Conservation (phyloP, 306 rosid genomes). For the Myrica gale region DNA sequence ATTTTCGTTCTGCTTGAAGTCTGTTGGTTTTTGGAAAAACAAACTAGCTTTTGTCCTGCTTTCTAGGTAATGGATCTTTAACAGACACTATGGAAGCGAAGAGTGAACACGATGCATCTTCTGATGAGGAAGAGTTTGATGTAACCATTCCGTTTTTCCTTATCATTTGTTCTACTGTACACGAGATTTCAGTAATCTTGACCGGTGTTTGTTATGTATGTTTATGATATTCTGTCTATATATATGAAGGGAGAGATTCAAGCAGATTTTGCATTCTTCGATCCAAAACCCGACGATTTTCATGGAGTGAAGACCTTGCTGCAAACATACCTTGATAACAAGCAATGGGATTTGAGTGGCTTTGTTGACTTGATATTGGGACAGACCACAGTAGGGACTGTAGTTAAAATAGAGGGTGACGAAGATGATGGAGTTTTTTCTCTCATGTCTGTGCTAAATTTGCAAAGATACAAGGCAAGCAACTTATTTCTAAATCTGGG, state of each 20-base stretch:
- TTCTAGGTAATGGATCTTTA: constrained; percentile 38
- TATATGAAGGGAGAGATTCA: constrained; percentile 59
- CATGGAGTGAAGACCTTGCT: constrained; percentile 87
- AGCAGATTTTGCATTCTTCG: constrained; percentile 83
- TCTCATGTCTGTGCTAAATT: constrained; percentile 66
- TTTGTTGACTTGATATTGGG: constrained; percentile 66
- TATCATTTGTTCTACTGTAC: not conserved
- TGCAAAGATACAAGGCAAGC: constrained; percentile 68
- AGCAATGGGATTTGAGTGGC: constrained; percentile 76
- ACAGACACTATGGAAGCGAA: constrained; percentile 28
- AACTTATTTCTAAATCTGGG: constrained; percentile 1
- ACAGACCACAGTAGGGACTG: constrained; percentile 72
- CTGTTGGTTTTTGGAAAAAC: not conserved
- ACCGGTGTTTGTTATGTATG: not conserved
- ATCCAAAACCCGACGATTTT: constrained; percentile 75
- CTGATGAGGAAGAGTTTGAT: constrained; percentile 58
- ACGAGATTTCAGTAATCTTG: not conserved
- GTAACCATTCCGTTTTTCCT: constrained; percentile 36
- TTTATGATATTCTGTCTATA: constrained; percentile 22
- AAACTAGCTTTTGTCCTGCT: constrained; percentile 4
- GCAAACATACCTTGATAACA: constrained; percentile 63
- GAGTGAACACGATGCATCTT: constrained; percentile 42
- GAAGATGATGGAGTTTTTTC: constrained; percentile 77
- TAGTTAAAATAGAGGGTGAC: constrained; percentile 72
- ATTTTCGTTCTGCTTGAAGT: not conserved